Evolutionary conservation across 1,284 basidiomycete genomes (phyloP).

Genomic region (Leccinum insolens): DNA sequence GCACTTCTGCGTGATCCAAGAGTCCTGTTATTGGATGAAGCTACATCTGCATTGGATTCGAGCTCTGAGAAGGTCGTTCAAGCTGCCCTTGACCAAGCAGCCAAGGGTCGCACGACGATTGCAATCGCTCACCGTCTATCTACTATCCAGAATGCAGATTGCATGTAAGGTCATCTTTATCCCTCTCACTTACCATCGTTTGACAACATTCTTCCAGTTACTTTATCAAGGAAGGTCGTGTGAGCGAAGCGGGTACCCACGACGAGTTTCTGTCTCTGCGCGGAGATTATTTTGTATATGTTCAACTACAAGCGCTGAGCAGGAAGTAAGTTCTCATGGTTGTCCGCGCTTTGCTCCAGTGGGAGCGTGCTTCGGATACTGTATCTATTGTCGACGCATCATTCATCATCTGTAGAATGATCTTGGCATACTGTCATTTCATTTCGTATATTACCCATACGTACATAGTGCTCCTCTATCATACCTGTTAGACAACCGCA

Average conservation of each 20-base stretch:
- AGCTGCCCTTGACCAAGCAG: constrained; percentile 88
- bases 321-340: constrained; percentile 37
- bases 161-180: constrained; percentile 65
- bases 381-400: background rate
- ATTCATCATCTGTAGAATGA: background rate
- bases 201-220: constrained; percentile 53
- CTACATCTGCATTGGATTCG: constrained; percentile 95
- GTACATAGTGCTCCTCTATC: background rate
- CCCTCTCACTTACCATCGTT: constrained; percentile 3
- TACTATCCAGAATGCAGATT: constrained; percentile 92
- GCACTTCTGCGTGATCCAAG: constrained; percentile 95
- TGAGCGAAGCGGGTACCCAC: constrained; percentile 90
- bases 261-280: constrained; percentile 74
- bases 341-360: background rate
- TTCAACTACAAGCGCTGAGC: constrained; percentile 79
- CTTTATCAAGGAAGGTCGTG: constrained; percentile 89
- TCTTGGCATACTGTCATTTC: background rate
- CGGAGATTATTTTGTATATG: constrained; percentile 88
- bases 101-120: constrained; percentile 88
- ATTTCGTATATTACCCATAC: background rate
- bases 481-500: background rate
- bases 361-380: background rate
- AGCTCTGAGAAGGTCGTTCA: constrained; percentile 95
- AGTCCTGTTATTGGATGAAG: constrained; percentile 88
- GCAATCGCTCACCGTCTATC: constrained; percentile 95